Conservation (phyloP, 306 rosid genomes). For the Cajanus cajan region DNA sequence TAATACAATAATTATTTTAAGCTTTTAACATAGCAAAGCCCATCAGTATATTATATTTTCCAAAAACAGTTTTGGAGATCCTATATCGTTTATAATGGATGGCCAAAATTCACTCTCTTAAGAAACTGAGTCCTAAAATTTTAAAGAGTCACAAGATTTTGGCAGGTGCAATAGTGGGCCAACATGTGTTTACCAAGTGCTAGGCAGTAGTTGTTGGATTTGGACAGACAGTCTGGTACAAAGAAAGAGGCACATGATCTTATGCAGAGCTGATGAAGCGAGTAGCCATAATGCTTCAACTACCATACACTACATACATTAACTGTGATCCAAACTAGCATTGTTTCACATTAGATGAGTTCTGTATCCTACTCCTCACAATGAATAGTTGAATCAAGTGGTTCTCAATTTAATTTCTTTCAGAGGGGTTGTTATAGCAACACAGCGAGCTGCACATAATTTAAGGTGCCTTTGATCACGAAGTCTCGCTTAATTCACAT, state of each 20-base stretch:
- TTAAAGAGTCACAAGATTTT: slow-evolving; percentile 28
- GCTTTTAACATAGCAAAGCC: background rate
- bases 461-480: background rate
- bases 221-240: slow-evolving; percentile 43
- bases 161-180: slow-evolving; percentile 40
- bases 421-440: background rate
- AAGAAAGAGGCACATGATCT: slow-evolving; percentile 39
- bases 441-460: background rate
- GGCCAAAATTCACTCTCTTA: too few relatives aligned
- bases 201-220: slow-evolving; percentile 8
- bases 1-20: background rate
- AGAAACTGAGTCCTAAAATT: slow-evolving; percentile 15
- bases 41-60: background rate
- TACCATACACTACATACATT: slow-evolving; percentile 30
- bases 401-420: slow-evolving; percentile 9
- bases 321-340: slow-evolving; percentile 19
- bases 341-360: background rate
- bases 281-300: slow-evolving; percentile 45
- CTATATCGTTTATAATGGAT: too few relatives aligned
- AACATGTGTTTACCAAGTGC: slow-evolving; percentile 20
- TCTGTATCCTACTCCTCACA: background rate
- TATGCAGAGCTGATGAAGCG: slow-evolving; percentile 37
- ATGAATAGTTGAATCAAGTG: background rate
- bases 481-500: slow-evolving; percentile 12
- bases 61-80: background rate